phyloP scores from a whole-genome alignment of 805 yeast genomes.

The Suhomyces sp. region DNA sequence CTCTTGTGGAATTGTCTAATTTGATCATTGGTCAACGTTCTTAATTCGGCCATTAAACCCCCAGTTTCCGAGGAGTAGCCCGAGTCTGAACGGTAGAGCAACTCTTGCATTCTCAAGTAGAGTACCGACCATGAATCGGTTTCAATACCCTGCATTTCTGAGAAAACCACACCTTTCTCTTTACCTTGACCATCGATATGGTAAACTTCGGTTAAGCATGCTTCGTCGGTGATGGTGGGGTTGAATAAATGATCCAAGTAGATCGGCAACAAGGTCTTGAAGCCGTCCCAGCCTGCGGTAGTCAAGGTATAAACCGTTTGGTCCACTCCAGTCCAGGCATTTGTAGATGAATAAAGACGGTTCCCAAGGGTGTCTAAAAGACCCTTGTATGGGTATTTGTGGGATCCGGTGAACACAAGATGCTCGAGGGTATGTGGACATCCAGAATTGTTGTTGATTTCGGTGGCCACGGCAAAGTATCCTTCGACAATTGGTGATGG shows the following conservation, averaged over 20 bases:
- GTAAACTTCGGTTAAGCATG: slow-evolving; percentile 91
- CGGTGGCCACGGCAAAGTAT: slow-evolving; percentile 95
- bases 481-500: slow-evolving; percentile 89
- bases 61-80: slow-evolving; percentile 96
- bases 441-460: slow-evolving; percentile 82
- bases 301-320: slow-evolving; percentile 90
- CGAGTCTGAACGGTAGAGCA: slow-evolving; percentile 54
- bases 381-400: slow-evolving; percentile 88
- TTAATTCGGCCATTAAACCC: slow-evolving; percentile 75
- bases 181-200: slow-evolving; percentile 88
- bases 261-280: slow-evolving; percentile 76
- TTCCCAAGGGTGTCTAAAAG: slow-evolving; percentile 84
- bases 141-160: slow-evolving; percentile 95
- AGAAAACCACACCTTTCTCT: slow-evolving; percentile 95
- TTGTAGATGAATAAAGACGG: slow-evolving; percentile 78
- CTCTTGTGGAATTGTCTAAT: slow-evolving; percentile 73
- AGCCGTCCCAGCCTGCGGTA: slow-evolving; percentile 97
- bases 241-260: slow-evolving; percentile 83
- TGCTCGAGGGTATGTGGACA: slow-evolving; percentile 96
- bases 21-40: slow-evolving; percentile 68
- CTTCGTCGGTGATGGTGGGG: slow-evolving; percentile 87
- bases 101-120: slow-evolving; percentile 57
- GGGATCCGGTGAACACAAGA: slow-evolving; percentile 90
- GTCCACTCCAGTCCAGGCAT: slow-evolving; percentile 97
- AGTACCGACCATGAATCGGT: slow-evolving; percentile 70